Conservation (phyloP, 495 filamentous ascomycete genomes). For the Penicillium salamii region DNA sequence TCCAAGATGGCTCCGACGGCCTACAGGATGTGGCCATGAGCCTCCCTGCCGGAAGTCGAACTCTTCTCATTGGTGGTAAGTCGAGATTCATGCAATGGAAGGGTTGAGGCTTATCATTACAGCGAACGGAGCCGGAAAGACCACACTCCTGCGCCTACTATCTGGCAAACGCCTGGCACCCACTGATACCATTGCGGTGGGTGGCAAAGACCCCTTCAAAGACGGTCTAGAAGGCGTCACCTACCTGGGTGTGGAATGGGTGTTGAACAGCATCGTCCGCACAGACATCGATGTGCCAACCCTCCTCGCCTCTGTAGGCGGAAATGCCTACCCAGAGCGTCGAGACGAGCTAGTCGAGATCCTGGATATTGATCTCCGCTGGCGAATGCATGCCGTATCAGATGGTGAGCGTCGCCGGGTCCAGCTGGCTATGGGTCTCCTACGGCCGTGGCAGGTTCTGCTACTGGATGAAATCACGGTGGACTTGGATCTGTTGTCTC, state of each 20-base stretch:
- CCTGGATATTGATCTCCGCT: constrained; percentile 85
- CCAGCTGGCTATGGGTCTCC: constrained; percentile 91
- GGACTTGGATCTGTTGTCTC: constrained; percentile 82
- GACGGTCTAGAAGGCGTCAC: constrained; percentile 86
- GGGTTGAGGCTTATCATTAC: constrained; percentile 6
- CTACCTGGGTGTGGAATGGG: constrained; percentile 97
- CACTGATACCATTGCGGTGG: constrained; percentile 63
- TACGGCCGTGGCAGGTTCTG: constrained; percentile 89
- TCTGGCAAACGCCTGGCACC: constrained; percentile 94
- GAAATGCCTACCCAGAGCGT: constrained; percentile 73
- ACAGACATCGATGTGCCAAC: constrained; percentile 90
- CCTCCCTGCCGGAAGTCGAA: constrained; percentile 80
- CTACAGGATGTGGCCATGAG: constrained; percentile 66
- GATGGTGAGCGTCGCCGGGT: constrained; percentile 91
- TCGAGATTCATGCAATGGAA: background rate
- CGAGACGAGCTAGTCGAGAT: constrained; percentile 84
- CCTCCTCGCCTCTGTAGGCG: constrained; percentile 81
- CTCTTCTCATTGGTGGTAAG: constrained; percentile 85
- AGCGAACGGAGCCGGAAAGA: constrained; percentile 98
- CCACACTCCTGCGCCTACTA: constrained; percentile 84
- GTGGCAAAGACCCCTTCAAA: constrained; percentile 86
- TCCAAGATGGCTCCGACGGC: constrained; percentile 75
- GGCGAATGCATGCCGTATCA: constrained; percentile 92
- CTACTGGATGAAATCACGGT: constrained; percentile 97
- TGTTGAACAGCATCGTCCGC: constrained; percentile 93